Percentiles rank a stretch among this genome's conserved stretches.
phyloP scores from a whole-genome alignment of 169 alveolate species.

The Eimeria brunetti region DNA sequence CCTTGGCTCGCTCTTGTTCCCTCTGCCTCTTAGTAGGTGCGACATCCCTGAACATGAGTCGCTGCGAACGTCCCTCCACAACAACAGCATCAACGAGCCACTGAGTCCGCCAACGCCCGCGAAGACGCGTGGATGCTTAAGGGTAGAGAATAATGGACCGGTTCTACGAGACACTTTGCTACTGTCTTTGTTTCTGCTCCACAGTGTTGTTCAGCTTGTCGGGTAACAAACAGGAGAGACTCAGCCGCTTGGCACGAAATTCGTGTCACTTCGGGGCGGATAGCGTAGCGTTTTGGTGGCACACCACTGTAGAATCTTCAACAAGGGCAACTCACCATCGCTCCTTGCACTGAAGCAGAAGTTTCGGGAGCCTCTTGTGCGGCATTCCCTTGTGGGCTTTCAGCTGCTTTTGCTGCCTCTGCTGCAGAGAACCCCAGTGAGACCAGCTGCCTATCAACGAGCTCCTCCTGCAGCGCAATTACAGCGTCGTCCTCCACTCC shows the following conservation, averaged over 20 bases:
- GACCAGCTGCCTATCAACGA: constrained; percentile 50
- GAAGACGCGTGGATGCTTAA: not conserved
- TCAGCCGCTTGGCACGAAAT: not conserved
- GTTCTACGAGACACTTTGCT: not conserved
- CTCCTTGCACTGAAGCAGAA: constrained; percentile 13
- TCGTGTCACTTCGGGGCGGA: not conserved
- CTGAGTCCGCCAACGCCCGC: not conserved
- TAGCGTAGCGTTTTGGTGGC: not conserved
- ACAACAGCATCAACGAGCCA: not conserved
- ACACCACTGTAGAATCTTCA: not conserved
- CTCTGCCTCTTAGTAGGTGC: constrained; percentile 22
- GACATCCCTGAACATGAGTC: constrained; percentile 46
- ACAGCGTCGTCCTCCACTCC: not conserved
- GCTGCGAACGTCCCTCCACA: constrained; percentile 27
- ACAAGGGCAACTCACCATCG: not conserved
- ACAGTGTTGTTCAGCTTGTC: not conserved
- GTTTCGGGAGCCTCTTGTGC: not conserved
- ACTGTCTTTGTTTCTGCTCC: not conserved
- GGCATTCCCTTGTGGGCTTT: not conserved
- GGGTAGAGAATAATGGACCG: not conserved
- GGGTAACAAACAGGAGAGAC: not conserved
- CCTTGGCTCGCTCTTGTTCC: constrained; percentile 28
- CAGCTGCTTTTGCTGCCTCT: not conserved
- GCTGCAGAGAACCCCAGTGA: constrained; percentile 12
- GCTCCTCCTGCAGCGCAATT: constrained; percentile 46